Percentiles rank a stretch among this genome's conserved stretches.
Conservation (phyloP, 192 early-diverging fungal species). For the Podila verticillata region DNA sequence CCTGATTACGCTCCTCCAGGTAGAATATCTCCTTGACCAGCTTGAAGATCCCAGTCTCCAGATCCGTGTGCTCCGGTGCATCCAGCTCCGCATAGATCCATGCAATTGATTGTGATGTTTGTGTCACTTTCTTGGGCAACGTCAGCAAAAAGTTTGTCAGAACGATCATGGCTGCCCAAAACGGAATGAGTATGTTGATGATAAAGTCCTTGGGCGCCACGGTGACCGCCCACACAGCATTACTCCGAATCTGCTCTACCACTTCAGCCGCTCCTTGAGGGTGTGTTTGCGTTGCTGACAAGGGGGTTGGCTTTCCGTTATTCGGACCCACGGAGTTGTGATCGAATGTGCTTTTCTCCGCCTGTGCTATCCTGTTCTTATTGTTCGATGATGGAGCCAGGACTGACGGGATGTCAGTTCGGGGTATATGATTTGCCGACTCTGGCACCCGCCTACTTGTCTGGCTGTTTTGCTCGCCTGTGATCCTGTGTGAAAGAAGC, state of each 20-base stretch:
- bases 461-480: neutral
- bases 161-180: conserved; percentile 12
- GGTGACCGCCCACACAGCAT: conserved; percentile 12
- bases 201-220: conserved; percentile 27
- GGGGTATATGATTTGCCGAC: neutral
- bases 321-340: neutral
- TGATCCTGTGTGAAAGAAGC: conserved; percentile 6
- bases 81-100: conserved; percentile 52
- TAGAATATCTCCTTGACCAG: conserved; percentile 48
- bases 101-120: conserved; percentile 28
- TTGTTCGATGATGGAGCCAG: neutral
- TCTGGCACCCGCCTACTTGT: neutral
- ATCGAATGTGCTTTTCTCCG: neutral
- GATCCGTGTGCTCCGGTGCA: conserved; percentile 36
- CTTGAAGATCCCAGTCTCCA: conserved; percentile 44
- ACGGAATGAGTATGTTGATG: conserved; percentile 26
- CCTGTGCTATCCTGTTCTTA: neutral
- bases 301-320: neutral
- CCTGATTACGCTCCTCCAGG: conserved; percentile 52
- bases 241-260: neutral
- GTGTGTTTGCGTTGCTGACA: neutral
- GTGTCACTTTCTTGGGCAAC: conserved; percentile 18
- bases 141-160: conserved; percentile 25
- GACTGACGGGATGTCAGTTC: neutral
- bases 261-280: neutral